These are phyloP conservation scores for Kitagawia praeruptora DNA, from an alignment of 129 eudicot genomes.

Conservation along the genomic window DNA sequence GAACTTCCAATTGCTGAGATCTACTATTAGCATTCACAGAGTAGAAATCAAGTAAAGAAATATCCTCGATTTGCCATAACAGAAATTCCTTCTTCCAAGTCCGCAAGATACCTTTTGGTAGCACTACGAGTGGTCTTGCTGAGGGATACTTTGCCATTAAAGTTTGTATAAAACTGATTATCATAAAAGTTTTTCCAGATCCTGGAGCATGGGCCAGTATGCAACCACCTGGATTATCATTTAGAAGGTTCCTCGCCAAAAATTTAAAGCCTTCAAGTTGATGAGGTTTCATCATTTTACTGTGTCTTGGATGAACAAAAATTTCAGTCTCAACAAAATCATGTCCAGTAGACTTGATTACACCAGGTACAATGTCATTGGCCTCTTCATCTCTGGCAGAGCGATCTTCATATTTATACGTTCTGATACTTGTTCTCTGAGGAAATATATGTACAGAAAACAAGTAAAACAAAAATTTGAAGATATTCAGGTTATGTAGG, in stretches of 20 bases:
- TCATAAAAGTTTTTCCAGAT: constrained; percentile 91
- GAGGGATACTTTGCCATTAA: constrained; percentile 72
- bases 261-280: constrained; percentile 89
- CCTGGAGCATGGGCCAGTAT: constrained; percentile 98
- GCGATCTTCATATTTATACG: constrained; percentile 47
- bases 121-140: constrained; percentile 70
- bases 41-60: constrained; percentile 59
- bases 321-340: constrained; percentile 41
- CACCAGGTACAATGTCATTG: constrained; percentile 20
- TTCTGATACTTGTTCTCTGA: constrained; percentile 54
- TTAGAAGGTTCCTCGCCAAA: constrained; percentile 55
- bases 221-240: constrained; percentile 87
- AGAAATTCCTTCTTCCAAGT: constrained; percentile 82
- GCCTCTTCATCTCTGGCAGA: constrained; percentile 22
- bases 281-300: constrained; percentile 80
- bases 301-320: constrained; percentile 78
- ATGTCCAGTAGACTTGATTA: constrained; percentile 25
- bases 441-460: constrained; percentile 7
- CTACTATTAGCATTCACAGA: constrained; percentile 64
- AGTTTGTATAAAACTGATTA: constrained; percentile 83
- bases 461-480: background rate
- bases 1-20: constrained; percentile 55
- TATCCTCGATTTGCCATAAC: constrained; percentile 71
- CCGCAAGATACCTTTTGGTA: constrained; percentile 67
- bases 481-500: background rate